Evolutionary conservation across 257 asterid genomes (phyloP).

Genomic region (Jaltomata sinuosa): DNA sequence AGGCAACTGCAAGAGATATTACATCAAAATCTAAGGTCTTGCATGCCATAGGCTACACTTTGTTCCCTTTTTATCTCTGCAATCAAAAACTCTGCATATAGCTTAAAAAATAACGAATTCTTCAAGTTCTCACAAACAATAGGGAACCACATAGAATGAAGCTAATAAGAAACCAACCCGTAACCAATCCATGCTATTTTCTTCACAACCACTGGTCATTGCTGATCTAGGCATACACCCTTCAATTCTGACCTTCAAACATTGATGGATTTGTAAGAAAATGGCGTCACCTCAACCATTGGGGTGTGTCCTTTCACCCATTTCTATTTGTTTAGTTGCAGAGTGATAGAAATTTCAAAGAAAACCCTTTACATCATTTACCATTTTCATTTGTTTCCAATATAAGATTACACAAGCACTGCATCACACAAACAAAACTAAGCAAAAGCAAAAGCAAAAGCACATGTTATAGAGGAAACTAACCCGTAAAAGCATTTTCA

Average conservation of each 20-base stretch:
- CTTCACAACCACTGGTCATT: not conserved
- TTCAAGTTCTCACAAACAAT: not conserved
- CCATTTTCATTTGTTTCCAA: not conserved
- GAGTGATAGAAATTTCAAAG: not conserved
- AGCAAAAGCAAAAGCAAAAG: no score
- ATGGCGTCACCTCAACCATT: not conserved
- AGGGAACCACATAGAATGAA: not conserved
- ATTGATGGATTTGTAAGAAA: not conserved
- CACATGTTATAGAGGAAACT: not conserved
- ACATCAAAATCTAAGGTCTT: not conserved
- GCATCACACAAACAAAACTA: not conserved
- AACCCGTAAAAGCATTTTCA: not conserved
- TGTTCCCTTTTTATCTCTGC: not conserved
- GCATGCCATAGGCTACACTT: not conserved
- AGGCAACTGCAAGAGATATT: not conserved
- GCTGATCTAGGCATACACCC: not conserved
- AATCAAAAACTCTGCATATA: not conserved
- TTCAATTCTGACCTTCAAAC: not conserved
- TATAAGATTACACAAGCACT: not conserved
- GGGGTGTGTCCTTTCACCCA: not conserved
- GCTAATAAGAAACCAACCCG: not conserved
- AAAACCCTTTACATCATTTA: not conserved
- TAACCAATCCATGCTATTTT: not conserved
- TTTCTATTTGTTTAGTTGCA: not conserved
- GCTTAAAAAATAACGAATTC: not conserved